Percentiles rank a stretch among this genome's conserved stretches.
phyloP scores from a whole-genome alignment of 805 yeast species.

The Candida insectalens region DNA sequence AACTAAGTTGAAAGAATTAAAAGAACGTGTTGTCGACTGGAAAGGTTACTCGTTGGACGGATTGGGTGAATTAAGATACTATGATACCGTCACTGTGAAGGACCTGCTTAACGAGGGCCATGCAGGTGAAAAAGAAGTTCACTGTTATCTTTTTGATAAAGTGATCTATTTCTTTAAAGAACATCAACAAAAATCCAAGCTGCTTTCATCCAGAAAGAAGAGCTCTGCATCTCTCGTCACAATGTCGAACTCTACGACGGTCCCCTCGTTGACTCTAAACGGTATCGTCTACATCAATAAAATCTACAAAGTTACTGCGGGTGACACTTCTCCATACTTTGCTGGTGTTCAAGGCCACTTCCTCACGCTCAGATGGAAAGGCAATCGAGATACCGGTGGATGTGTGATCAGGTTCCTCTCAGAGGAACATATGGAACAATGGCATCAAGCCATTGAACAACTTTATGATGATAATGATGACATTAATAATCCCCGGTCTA shows the following conservation, averaged over 20 bases:
- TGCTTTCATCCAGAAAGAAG: conserved; percentile 39
- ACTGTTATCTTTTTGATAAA: conserved; percentile 76
- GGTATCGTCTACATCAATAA: conserved; percentile 23
- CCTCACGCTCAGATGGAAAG: conserved; percentile 70
- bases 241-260: conserved; percentile 5
- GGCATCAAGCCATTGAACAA: conserved; percentile 53
- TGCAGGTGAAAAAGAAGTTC: conserved; percentile 75
- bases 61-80: conserved; percentile 78
- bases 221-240: conserved; percentile 33
- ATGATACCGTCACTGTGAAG: conserved; percentile 59
- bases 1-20: conserved; percentile 55
- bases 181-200: conserved; percentile 36
- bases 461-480: neutral
- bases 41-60: conserved; percentile 71
- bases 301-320: conserved; percentile 17
- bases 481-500: neutral
- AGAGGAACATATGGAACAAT: conserved; percentile 75
- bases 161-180: conserved; percentile 59
- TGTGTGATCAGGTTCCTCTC: conserved; percentile 74
- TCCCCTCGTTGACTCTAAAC: conserved; percentile 16
- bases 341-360: conserved; percentile 34
- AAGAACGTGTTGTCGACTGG: conserved; percentile 81
- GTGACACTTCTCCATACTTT: conserved; percentile 22
- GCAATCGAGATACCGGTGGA: conserved; percentile 77
- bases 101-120: conserved; percentile 42